These are phyloP conservation scores for Beauveria sp. DNA, from an alignment of 2,329 filamentous ascomycete genomes.

Conservation along the genomic window DNA sequence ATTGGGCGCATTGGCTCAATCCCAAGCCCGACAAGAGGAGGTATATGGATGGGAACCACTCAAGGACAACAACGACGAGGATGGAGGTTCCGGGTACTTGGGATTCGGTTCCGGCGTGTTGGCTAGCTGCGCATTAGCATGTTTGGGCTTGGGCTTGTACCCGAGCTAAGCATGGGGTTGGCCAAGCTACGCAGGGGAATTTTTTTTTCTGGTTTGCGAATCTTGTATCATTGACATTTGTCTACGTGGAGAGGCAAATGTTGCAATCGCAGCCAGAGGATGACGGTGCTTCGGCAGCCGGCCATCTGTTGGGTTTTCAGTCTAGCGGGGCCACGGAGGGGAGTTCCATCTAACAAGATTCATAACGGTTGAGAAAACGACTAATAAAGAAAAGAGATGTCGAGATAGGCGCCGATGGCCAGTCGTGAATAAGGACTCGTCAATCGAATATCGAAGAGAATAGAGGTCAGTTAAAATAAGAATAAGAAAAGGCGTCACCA, in stretches of 20 bases:
- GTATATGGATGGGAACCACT: neutral
- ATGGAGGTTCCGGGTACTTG: neutral
- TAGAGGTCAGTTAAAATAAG: neutral
- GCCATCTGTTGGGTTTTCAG: neutral
- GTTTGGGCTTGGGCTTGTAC: neutral
- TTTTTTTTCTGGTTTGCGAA: neutral
- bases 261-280: too few species aligned
- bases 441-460: neutral
- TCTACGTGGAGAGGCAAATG: too few species aligned
- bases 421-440: neutral
- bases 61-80: neutral
- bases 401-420: neutral
- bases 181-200: neutral
- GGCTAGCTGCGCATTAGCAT: conserved; percentile 4
- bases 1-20: too few species aligned
- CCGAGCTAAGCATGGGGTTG: conserved; percentile 1
- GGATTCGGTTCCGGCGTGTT: conserved; percentile 7
- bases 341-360: neutral
- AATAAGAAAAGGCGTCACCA: neutral
- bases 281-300: too few species aligned
- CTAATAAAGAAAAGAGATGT: neutral
- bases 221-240: too few species aligned
- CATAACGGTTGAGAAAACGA: too few species aligned
- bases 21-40: too few species aligned
- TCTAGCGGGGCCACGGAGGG: neutral